Evolutionary conservation across 352 stramenopile genomes (phyloP), one percentile per base, ranked within the genome.

Genomic region (Saprolegnia diclina): DNA sequence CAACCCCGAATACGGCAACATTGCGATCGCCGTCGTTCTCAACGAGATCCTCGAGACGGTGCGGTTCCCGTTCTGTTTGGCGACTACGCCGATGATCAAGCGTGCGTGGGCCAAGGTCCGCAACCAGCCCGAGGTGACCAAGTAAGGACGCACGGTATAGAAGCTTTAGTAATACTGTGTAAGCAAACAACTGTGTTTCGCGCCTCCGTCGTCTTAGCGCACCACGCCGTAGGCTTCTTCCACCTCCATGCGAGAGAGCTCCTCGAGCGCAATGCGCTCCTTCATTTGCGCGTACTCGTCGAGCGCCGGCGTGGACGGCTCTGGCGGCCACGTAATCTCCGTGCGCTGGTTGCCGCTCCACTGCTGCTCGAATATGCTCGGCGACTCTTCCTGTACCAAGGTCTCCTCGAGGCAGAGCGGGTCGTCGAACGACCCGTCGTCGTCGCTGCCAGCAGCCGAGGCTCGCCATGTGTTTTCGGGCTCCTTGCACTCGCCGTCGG

Each of bases 11-110:
- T 88, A 95, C 70, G 86, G 88, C 45, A 95, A 95, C 76, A 83
- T 94, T 38, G 87, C 87, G 66, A 79, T 95, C 55, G 85, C 89
- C 37, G 76, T 93, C 42, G 79, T 95, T 21, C 74, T 94, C 56
- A 96, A 96, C 78, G 89, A 96, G 71, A 80, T 71, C 56, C 57
- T 95, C 57, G 89, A 96, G 73, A 74, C 90, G 35, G 68, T 96
- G 24, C 89, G 89, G 19, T 92, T 95, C 72, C 85, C 89, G n/a
- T 79, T 96, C 52, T 84, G 82, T 44, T 67, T 96, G 35, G 88
- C 88, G 14, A 96, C 89, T 40, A 79, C 94, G 38, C 83, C 86
- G 9, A 80, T 82, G 54, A 64, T 93, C 55, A 95, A 93, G 76
- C 80, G 82, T 42, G 68, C 76, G 50, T 86, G 46, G 46, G 24